Evolutionary conservation across 495 filamentous ascomycete species (phyloP).

Genomic region (Trichoderma asperelloides): DNA sequence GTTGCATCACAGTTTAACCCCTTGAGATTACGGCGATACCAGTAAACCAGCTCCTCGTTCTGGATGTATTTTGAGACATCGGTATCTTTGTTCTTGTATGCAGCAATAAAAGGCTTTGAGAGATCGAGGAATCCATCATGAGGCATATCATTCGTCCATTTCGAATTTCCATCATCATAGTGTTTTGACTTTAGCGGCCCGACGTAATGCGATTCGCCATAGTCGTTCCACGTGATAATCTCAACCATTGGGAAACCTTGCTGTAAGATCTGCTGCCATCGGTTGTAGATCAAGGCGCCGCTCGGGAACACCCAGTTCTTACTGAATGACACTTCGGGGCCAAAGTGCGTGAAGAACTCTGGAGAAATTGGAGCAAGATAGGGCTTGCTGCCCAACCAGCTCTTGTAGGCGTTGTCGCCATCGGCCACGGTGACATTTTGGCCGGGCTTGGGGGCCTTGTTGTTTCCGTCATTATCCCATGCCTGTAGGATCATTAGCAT

Average conservation of each 20-base stretch:
- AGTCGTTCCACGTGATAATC: constrained; percentile 65
- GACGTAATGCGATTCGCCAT: constrained; percentile 53
- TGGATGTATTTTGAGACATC: constrained; percentile 30
- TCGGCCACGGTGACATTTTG: constrained; percentile 37
- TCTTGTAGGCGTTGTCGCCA: constrained; percentile 39
- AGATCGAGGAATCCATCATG: constrained; percentile 54
- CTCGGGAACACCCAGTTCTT: constrained; percentile 56
- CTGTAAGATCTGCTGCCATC: constrained; percentile 46
- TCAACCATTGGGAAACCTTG: constrained; percentile 47
- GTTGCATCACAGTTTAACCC: constrained; percentile 42
- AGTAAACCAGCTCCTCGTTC: constrained; percentile 49
- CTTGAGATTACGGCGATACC: constrained; percentile 47
- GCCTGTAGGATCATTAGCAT: constrained; percentile 9
- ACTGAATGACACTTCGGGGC: constrained; percentile 30
- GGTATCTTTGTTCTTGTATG: constrained; percentile 47
- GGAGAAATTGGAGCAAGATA: constrained; percentile 40
- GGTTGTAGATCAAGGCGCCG: constrained; percentile 48
- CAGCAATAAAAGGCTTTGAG: constrained; percentile 50
- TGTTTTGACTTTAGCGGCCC: constrained; percentile 40
- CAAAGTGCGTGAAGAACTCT: constrained; percentile 55
- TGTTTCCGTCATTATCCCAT: constrained; percentile 47
- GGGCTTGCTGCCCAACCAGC: constrained; percentile 40
- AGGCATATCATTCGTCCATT: constrained; percentile 56
- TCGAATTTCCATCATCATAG: constrained; percentile 49
- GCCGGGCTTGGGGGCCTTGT: constrained; percentile 41